phyloP scores from a whole-genome alignment of 352 stramenopile genomes.

The Phytophthora crassamura region DNA sequence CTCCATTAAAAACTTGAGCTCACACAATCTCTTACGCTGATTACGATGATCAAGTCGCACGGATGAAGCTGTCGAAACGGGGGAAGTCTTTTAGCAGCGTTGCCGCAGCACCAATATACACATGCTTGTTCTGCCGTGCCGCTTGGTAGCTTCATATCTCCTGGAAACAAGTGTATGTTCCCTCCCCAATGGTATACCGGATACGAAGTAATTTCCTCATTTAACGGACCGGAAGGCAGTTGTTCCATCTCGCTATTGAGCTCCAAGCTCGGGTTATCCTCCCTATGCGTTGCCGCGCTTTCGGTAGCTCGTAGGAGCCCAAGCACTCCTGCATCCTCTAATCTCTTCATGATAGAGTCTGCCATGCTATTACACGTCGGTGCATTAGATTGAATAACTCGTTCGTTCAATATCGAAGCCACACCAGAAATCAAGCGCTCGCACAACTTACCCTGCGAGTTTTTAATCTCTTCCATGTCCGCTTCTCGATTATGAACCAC shows the following conservation, averaged over 20 bases:
- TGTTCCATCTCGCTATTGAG: too few relatives aligned
- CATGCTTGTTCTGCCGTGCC: conserved; percentile 7
- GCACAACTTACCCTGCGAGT: background rate
- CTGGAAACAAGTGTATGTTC: conserved; percentile 2
- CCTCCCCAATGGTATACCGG: conserved; percentile 19
- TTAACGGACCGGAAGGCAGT: too few relatives aligned
- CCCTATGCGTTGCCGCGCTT: background rate
- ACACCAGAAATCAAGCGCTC: conserved; percentile 2
- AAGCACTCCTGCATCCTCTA: background rate
- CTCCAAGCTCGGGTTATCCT: background rate
- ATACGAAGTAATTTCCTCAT: background rate
- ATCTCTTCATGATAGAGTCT: conserved; percentile 1
- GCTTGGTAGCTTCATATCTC: conserved; percentile 8
- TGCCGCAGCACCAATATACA: conserved; percentile 14
- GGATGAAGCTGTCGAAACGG: conserved; percentile 3
- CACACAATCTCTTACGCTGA: conserved; percentile 19
- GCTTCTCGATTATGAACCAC: background rate
- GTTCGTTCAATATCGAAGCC: background rate
- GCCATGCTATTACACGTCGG: conserved; percentile 8
- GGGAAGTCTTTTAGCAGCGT: background rate
- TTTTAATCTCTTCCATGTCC: background rate
- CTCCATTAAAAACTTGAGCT: conserved; percentile 18
- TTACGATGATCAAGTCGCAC: conserved; percentile 15
- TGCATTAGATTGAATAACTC: background rate
- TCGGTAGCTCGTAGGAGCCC: background rate